Base-by-base conservation (phyloP, 345 rosid species). In the Triadica sebifera region DNA sequence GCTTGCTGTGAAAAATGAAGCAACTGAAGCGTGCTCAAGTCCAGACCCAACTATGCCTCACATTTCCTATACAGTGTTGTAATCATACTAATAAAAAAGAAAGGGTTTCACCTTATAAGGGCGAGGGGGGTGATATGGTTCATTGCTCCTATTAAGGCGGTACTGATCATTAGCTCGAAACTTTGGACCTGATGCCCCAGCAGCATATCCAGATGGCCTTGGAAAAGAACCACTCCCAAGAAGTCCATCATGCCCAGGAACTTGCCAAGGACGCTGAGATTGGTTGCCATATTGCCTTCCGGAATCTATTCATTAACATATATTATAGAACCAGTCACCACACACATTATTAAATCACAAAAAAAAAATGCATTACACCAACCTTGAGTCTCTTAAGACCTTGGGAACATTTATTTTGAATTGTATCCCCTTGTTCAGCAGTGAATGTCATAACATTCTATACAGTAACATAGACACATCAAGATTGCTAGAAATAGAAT, bases 181-280 rank as follows among this genome's bases (percentile, higher is more conserved):
- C 80, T 84, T 94, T 64, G 91, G 82, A 77, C 81, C 89, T 45
- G 92, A 78, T 65, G 90, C 47, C 67, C 93, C 96, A 13, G 88
- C 79, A 37, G 83, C 76, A 80, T 77, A 85, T 78, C 90, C 97
- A 61, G 98, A 80, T 46, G 96, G 88, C 80, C 92, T 86, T 25
- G 93, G 94, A 68, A 93, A 93, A 81, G 94, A 89, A 67, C 99
- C 99, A 84, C 95, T 93, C 45, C 99, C 99, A 52, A 95, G 88
- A 80, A 95, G 98, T 57, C 99, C 99, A 75, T 95, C 99, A 84
- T 95, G 94, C 86, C 91, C 99, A 6, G 94, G 84, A 79, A 81
- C 85, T 82, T 93, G 98, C 96, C 91, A 84, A 68, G 93, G 74
- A 73, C 87, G 89, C 79, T 92, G 86, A 82, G 96, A 72, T 79